Evolutionary conservation across 2,329 filamentous ascomycete species (phyloP).

Genomic region (Alternaria sp.): DNA sequence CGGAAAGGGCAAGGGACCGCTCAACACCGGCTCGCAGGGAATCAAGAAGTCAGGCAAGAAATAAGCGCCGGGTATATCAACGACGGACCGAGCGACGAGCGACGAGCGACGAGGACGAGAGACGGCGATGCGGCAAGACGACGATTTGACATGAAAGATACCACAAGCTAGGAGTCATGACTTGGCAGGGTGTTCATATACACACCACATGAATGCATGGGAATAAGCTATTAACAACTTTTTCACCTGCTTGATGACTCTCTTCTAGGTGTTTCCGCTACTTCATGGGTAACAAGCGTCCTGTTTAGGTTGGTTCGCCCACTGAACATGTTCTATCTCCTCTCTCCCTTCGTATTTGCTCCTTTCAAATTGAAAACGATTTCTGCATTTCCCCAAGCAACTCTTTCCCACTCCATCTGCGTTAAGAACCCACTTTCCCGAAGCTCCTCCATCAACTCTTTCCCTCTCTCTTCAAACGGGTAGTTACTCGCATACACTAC

Average conservation of each 20-base stretch:
- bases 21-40: slow-evolving; percentile 83
- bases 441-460: slow-evolving; percentile 60
- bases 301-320: not conserved
- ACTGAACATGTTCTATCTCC: not conserved
- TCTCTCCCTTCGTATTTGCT: not conserved
- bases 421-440: slow-evolving; percentile 60
- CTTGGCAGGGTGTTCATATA: slow-evolving; percentile 31
- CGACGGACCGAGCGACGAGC: slow-evolving; percentile 1
- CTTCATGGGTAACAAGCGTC: not conserved
- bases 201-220: slow-evolving; percentile 33
- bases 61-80: slow-evolving; percentile 56
- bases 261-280: not conserved
- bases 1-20: slow-evolving; percentile 79
- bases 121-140: slow-evolving; percentile 16
- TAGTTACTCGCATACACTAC: slow-evolving; percentile 68
- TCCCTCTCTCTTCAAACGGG: slow-evolving; percentile 62
- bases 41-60: slow-evolving; percentile 99
- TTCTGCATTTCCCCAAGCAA: slow-evolving; percentile 63
- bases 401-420: slow-evolving; percentile 59
- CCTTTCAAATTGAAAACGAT: slow-evolving; percentile 31
- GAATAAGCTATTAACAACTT: slow-evolving; percentile 11
- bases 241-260: slow-evolving; percentile 3
- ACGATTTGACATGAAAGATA: slow-evolving; percentile 38
- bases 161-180: slow-evolving; percentile 38
- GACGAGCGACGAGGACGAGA: not conserved